Conservation (phyloP, 345 rosid genomes). For the Microthlaspi erraticum region DNA sequence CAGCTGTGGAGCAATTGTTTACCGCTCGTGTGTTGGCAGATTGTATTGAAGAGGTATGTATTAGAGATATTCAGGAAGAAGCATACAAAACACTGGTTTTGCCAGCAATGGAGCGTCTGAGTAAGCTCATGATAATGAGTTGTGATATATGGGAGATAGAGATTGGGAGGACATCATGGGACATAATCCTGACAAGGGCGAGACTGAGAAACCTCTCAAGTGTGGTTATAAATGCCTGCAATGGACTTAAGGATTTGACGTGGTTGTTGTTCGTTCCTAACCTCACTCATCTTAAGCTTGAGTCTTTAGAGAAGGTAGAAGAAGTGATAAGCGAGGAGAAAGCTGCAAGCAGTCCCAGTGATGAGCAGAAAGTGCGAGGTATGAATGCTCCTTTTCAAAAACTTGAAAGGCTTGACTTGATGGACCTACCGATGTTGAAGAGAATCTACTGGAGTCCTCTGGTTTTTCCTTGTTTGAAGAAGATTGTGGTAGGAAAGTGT, state of each 20-base stretch:
- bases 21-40: background rate
- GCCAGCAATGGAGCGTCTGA: constrained; percentile 3
- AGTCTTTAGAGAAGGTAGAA: constrained; percentile 9
- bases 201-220: constrained; percentile 8
- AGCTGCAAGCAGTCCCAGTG: background rate
- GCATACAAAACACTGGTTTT: constrained; percentile 5
- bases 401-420: constrained; percentile 17
- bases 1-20: constrained; percentile 11
- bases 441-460: constrained; percentile 25
- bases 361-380: constrained; percentile 4
- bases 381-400: constrained; percentile 12
- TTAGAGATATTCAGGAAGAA: constrained; percentile 22
- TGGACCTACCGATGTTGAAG: constrained; percentile 9
- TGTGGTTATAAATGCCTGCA: constrained; percentile 16
- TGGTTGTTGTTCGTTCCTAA: constrained; percentile 32
- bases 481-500: constrained; percentile 10
- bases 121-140: constrained; percentile 20
- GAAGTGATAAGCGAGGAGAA: constrained; percentile 25
- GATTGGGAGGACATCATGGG: background rate
- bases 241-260: constrained; percentile 15
- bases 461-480: constrained; percentile 14
- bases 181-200: background rate
- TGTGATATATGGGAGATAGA: constrained; percentile 19
- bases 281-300: constrained; percentile 19
- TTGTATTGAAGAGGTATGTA: constrained; percentile 10